Conservation (phyloP, 805 yeast species). For the Schwanniomyces yamadae region DNA sequence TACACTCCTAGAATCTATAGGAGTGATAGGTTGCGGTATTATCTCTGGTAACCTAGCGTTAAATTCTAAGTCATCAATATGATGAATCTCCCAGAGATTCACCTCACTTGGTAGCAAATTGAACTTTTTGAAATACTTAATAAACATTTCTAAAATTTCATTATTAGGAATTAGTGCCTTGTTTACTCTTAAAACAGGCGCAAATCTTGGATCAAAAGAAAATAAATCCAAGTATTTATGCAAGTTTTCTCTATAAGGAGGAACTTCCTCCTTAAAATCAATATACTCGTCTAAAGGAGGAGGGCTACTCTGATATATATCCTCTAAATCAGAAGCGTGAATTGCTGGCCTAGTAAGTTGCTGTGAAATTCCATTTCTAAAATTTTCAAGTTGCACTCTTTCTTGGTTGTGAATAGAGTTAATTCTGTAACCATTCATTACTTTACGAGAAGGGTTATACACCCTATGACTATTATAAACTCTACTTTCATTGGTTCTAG, state of each 20-base stretch:
- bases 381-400: no score
- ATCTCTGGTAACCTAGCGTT: constrained; percentile 22
- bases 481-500: no score
- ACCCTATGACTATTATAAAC: no score
- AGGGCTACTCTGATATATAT: not conserved
- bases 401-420: no score
- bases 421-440: no score
- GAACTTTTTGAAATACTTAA: constrained; percentile 18
- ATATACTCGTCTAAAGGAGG: constrained; percentile 10
- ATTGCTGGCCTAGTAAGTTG: no score
- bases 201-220: constrained; percentile 27
- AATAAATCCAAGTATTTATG: constrained; percentile 24
- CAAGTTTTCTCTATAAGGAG: constrained; percentile 24
- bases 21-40: constrained; percentile 5
- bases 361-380: no score
- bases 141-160: constrained; percentile 9
- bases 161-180: constrained; percentile 15
- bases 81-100: constrained; percentile 25
- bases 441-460: no score
- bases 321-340: no score
- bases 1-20: not conserved
- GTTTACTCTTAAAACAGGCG: constrained; percentile 25
- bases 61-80: constrained; percentile 26
- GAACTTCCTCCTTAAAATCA: constrained; percentile 16
- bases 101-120: constrained; percentile 23